A percentile compares a stretch with the other conserved stretches of the same genome.
Conservation (phyloP, 768 basidiomycete species). For the Kwoniella bestiolae region DNA sequence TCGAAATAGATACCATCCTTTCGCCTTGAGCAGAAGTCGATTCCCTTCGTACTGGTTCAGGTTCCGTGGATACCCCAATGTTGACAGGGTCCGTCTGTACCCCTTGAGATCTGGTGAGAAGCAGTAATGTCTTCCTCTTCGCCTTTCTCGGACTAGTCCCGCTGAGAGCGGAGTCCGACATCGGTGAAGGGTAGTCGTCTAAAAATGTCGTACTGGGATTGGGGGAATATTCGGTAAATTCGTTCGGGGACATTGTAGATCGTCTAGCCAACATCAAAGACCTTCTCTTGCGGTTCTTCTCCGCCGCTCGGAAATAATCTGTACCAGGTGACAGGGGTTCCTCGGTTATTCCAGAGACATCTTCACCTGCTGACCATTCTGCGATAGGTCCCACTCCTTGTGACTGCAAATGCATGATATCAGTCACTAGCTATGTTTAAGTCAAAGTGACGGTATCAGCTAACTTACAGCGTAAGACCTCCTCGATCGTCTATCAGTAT, state of each 20-base stretch:
- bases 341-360: constrained; percentile 10
- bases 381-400: constrained; percentile 53
- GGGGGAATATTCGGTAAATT: constrained; percentile 36
- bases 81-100: constrained; percentile 69
- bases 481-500: constrained; percentile 27
- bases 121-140: constrained; percentile 57
- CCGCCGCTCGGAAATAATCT: constrained; percentile 44
- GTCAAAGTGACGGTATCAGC: no score
- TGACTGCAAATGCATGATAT: constrained; percentile 26
- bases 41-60: constrained; percentile 3
- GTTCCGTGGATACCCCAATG: constrained; percentile 1
- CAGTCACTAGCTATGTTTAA: no score
- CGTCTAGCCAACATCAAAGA: constrained; percentile 40
- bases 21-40: neutral
- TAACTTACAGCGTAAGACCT: constrained; percentile 28
- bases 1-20: constrained; percentile 16
- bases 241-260: constrained; percentile 39
- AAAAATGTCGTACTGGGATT: constrained; percentile 32
- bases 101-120: constrained; percentile 68
- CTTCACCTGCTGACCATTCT: constrained; percentile 36
- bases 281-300: constrained; percentile 37
- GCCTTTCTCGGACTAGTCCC: constrained; percentile 39
- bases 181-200: constrained; percentile 33
- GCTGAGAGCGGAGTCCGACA: constrained; percentile 35
- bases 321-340: constrained; percentile 40